Evolutionary conservation across 805 yeast species (phyloP).

Genomic region (Yamadazyma takamatsuzukensis): DNA sequence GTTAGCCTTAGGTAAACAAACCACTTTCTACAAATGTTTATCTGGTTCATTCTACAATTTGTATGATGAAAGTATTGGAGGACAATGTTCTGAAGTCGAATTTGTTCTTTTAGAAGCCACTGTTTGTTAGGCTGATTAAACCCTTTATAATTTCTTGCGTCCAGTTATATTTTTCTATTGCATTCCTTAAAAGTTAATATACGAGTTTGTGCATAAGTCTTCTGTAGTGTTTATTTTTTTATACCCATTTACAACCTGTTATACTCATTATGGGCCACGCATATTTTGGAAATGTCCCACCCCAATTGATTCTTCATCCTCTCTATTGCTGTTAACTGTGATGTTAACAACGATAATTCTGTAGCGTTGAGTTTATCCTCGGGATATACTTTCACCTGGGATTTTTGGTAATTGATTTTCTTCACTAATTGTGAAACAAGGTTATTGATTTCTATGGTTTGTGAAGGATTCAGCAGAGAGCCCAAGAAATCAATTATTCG

Average conservation of each 20-base stretch:
- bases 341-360: conserved; percentile 27
- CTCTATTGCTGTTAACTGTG: conserved; percentile 24
- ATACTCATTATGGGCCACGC: too few relatives aligned
- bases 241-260: too few relatives aligned
- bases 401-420: conserved; percentile 12
- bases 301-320: conserved; percentile 15
- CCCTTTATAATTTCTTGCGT: conserved; percentile 1
- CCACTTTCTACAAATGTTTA: conserved; percentile 69
- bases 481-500: conserved; percentile 19
- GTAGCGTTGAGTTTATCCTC: conserved; percentile 18
- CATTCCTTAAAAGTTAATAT: too few relatives aligned
- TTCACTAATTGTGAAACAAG: conserved; percentile 21
- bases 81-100: conserved; percentile 35
- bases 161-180: conserved; percentile 1
- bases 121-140: conserved; percentile 11
- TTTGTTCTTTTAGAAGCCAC: conserved; percentile 15
- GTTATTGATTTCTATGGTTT: conserved; percentile 18
- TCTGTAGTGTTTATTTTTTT: background rate
- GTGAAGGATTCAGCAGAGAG: conserved; percentile 5
- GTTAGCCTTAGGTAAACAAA: conserved; percentile 60
- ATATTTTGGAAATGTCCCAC: conserved; percentile 8
- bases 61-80: conserved; percentile 55
- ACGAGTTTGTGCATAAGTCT: background rate
- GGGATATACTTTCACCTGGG: background rate
- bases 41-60: conserved; percentile 78